Conservation (phyloP, 1,139 yeast species). For the Hyphopichia burtonii region DNA sequence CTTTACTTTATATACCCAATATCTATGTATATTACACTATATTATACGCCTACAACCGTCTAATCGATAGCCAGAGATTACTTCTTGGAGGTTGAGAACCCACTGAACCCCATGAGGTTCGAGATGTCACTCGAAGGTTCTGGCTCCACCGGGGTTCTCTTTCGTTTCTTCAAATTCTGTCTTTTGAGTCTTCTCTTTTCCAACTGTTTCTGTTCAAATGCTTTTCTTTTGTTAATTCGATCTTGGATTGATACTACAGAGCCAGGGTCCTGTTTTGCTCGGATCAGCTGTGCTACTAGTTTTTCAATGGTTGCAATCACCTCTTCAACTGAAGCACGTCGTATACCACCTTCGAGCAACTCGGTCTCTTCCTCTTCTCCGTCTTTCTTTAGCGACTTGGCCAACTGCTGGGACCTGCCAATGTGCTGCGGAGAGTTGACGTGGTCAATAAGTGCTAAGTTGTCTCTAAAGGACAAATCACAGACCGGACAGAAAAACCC, state of each 20-base stretch:
- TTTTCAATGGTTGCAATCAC: constrained; percentile 33
- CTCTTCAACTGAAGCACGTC: constrained; percentile 31
- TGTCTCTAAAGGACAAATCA: constrained; percentile 76
- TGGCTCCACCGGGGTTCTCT: not conserved
- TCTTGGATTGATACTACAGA: constrained; percentile 27
- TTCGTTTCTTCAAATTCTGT: constrained; percentile 12
- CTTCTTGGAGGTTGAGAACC: constrained; percentile 39
- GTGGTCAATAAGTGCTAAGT: constrained; percentile 78
- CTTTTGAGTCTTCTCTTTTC: constrained; percentile 26
- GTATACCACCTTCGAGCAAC: constrained; percentile 31
- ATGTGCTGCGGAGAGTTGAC: constrained; percentile 69
- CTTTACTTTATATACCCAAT: not conserved
- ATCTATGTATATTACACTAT: not conserved
- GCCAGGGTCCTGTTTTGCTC: constrained; percentile 7
- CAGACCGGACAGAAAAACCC: constrained; percentile 86
- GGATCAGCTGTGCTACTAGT: constrained; percentile 26
- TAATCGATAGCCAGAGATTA: too few species aligned
- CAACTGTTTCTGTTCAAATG: constrained; percentile 39
- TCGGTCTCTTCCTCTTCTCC: constrained; percentile 15
- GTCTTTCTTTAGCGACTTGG: not conserved
- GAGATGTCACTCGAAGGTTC: constrained; percentile 24
- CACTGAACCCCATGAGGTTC: constrained; percentile 59
- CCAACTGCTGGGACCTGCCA: constrained; percentile 18
- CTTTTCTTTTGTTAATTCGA: constrained; percentile 42
- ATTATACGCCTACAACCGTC: too few species aligned